Evolutionary conservation across 805 yeast species (phyloP), one percentile per base, ranked within the genome.

Genomic region (Yamadazyma akitaensis): DNA sequence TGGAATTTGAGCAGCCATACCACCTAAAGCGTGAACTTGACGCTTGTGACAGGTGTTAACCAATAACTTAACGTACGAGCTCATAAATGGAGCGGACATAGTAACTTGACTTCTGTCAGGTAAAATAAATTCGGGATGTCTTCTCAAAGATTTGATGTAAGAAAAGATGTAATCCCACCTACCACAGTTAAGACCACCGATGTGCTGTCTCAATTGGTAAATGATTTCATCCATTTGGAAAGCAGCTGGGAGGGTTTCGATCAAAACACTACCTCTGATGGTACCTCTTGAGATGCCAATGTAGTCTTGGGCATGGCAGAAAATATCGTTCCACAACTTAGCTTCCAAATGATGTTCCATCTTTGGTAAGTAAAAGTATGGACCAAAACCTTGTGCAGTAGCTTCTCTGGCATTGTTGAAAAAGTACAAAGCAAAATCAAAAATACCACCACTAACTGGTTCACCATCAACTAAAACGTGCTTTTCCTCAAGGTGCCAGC

Each of bases 161-260:
- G 88, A 81, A 70, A 86, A 86, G 67, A 86, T 85, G 69, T 86
- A 86, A 67, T 86, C 95, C 92, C 94, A 86, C 70, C 95, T 79
- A 57, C 95, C 95, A 75, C 94, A 86, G 70, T 86, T 86, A 65
- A 86, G 76, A 47, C 94, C 95, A 9, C 85, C 77, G 44, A 86
- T 83, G 65, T 86, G 95, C 43, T 80, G 82, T 65, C 89, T 76
- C 61, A 86, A 73, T 60, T 86, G 86, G 61, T 80, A 86, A 58
- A 86, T 78, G 55, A 86, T 85, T 67, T 86, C 95, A 61, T 86
- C 91, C 84, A 86, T 81, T 67, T 86, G 94, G 77, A 83, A 86
- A 13, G 91, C 89, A 37, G 88, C 90, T 34, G 94, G 95, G 54
- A 86, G 72, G 14, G 95, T 86, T 67, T 86, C 95, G 61, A 86